Evolutionary conservation across 129 eudicot genomes (phyloP).

Genomic region (Saposhnikovia divaricata): DNA sequence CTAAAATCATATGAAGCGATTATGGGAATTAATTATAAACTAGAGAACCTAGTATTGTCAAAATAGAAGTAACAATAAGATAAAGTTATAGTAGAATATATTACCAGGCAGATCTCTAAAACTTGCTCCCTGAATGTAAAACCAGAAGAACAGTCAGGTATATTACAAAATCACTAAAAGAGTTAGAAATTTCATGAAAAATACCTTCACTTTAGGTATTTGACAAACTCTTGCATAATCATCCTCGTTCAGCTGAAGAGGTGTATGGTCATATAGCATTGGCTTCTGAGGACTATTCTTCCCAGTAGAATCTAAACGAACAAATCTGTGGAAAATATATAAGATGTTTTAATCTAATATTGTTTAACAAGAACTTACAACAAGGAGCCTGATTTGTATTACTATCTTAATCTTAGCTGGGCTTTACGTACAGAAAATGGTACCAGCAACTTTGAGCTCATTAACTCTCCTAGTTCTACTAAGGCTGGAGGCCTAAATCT

Average conservation of each 20-base stretch:
- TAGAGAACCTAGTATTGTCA: neutral
- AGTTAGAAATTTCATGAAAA: neutral
- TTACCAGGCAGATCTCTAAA: conserved; percentile 61
- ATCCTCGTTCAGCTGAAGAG: conserved; percentile 43
- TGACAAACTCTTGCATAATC: conserved; percentile 52
- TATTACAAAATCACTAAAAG: neutral
- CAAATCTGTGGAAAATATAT: conserved; percentile 12
- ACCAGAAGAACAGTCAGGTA: neutral
- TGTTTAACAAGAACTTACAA: neutral
- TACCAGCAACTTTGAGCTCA: neutral
- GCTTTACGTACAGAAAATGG: neutral
- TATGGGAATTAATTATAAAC: neutral
- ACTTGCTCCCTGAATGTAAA: conserved; percentile 47
- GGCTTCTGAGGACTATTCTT: conserved; percentile 15
- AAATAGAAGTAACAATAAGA: neutral
- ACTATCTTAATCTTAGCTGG: neutral
- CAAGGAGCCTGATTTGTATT: neutral
- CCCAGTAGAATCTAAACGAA: conserved; percentile 11
- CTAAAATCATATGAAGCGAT: conserved; percentile 11
- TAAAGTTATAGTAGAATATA: too few relatives aligned
- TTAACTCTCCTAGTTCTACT: too few relatives aligned
- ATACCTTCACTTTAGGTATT: conserved; percentile 24
- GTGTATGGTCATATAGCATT: conserved; percentile 48
- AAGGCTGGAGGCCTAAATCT: too few relatives aligned
- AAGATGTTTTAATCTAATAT: neutral